These are phyloP conservation scores for Zelopaecilomyces penicillatus DNA, from an alignment of 2,329 filamentous ascomycete genomes.

Conservation along the genomic window DNA sequence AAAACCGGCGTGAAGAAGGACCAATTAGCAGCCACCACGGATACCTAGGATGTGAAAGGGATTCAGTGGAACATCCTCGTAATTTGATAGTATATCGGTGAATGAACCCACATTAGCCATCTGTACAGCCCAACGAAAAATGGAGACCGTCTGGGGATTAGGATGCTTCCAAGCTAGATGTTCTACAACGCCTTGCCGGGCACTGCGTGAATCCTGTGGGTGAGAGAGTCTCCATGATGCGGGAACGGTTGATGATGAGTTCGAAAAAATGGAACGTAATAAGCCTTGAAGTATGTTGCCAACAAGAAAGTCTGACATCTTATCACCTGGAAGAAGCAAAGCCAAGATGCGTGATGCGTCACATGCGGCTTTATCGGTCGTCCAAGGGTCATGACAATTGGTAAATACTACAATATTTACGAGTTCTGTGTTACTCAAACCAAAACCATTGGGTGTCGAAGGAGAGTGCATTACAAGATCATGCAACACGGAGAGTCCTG, in stretches of 20 bases:
- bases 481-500: conserved; percentile 2
- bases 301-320: conserved; percentile 34
- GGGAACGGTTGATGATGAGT: conserved; percentile 36
- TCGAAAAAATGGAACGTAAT: conserved; percentile 59
- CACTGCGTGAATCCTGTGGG: conserved; percentile 13
- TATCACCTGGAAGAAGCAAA: conserved; percentile 13
- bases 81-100: not conserved
- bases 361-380: conserved; percentile 21
- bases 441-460: not conserved
- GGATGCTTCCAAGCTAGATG: conserved; percentile 16
- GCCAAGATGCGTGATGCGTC: conserved; percentile 25
- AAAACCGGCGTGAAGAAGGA: conserved; percentile 61
- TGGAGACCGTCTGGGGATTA: conserved; percentile 13
- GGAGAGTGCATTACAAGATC: not conserved
- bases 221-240: conserved; percentile 20
- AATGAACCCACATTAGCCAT: conserved; percentile 36
- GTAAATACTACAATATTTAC: conserved; percentile 25
- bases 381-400: conserved; percentile 29
- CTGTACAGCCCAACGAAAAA: conserved; percentile 46
- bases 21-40: conserved; percentile 41
- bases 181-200: conserved; percentile 5
- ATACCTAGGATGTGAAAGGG: no score
- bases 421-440: conserved; percentile 12
- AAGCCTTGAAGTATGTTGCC: conserved; percentile 52
- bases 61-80: no score